Evolutionary conservation across 202 grass and related monocot genomes (phyloP).

Genomic region (Zizania palustris): DNA sequence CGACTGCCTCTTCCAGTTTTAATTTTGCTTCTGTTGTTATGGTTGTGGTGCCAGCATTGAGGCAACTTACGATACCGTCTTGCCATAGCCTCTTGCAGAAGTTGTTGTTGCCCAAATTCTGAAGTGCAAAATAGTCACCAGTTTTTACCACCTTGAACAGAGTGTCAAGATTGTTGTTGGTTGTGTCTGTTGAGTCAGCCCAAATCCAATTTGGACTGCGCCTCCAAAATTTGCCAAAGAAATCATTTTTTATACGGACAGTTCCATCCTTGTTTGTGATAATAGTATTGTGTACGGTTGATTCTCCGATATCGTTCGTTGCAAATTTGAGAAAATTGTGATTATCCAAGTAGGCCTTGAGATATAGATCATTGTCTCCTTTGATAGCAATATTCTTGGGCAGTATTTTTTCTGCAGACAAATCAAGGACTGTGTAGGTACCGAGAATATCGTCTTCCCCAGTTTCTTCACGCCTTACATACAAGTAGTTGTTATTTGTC

Average conservation of each 20-base stretch:
- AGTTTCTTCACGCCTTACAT: background rate
- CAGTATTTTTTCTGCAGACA: background rate
- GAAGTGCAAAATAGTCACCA: no score
- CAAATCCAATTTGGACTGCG: background rate
- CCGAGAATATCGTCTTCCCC: background rate
- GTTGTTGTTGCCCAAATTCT: background rate
- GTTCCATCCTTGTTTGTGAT: background rate
- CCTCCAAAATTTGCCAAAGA: background rate
- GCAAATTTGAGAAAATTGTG: background rate
- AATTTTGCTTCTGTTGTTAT: background rate
- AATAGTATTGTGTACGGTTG: background rate
- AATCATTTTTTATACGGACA: background rate
- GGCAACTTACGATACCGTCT: background rate
- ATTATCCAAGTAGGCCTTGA: background rate
- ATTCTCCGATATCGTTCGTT: background rate
- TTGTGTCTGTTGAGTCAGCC: background rate
- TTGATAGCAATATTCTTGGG: background rate
- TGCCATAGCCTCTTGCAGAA: conserved; percentile 6
- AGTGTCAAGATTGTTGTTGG: background rate
- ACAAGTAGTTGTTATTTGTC: background rate
- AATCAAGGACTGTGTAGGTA: background rate
- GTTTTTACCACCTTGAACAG: background rate
- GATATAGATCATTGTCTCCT: background rate
- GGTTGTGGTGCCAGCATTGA: background rate
- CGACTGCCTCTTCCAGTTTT: background rate